Evolutionary conservation across 2,329 filamentous ascomycete species (phyloP).

Genomic region (Colletotrichum plurivorum): DNA sequence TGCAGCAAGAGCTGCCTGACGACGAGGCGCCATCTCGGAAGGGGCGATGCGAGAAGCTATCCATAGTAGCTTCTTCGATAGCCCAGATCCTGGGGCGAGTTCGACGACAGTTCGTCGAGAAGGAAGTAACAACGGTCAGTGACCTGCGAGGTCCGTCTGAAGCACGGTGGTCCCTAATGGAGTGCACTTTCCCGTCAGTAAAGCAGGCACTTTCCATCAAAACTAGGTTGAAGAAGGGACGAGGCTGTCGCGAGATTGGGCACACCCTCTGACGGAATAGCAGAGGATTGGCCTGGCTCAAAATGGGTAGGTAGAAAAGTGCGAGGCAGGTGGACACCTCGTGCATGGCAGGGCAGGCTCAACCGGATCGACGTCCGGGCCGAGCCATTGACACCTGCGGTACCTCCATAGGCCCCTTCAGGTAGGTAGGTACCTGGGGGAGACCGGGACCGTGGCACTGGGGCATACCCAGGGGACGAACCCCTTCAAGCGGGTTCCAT

Average conservation of each 20-base stretch:
- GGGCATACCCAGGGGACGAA: no score
- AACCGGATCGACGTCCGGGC: no score
- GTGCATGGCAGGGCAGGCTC: no score
- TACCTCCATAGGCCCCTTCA: no score
- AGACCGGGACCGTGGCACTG: no score
- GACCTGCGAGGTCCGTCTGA: background rate
- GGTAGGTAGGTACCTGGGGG: no score
- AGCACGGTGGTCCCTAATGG: background rate
- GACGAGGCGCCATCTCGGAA: conserved; percentile 35
- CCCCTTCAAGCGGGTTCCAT: no score
- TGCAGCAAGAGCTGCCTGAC: conserved; percentile 37
- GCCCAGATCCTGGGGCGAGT: conserved; percentile 5
- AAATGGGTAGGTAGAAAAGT: no score
- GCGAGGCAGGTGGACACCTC: no score
- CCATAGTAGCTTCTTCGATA: conserved; percentile 34
- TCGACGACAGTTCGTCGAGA: background rate
- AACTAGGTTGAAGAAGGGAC: background rate
- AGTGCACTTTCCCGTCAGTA: background rate
- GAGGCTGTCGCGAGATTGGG: background rate
- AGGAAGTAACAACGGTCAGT: background rate
- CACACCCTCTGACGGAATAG: no score
- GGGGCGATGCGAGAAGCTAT: conserved; percentile 23
- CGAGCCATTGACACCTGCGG: no score
- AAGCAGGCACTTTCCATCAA: background rate
- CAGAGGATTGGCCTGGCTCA: no score